Evolutionary conservation across 352 stramenopile genomes (phyloP).

Genomic region (Globisporangium sylvaticum): DNA sequence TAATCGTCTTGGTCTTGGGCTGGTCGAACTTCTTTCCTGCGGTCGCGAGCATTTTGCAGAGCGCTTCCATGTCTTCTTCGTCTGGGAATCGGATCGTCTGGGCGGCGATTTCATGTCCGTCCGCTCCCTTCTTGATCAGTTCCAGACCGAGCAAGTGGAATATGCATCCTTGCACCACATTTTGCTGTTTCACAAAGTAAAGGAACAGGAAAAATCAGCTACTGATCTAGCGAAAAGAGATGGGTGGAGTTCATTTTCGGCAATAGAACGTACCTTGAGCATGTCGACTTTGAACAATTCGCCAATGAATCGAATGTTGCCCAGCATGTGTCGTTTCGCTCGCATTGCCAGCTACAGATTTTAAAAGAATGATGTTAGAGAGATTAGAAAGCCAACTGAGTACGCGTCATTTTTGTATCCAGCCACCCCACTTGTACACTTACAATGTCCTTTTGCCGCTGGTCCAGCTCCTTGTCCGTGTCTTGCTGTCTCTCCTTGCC

Average conservation of each 20-base stretch:
- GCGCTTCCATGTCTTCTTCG: conserved; percentile 78
- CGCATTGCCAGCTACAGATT: conserved; percentile 41
- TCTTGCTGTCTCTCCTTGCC: conserved; percentile 35
- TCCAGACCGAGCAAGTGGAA: conserved; percentile 81
- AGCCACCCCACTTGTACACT: conserved; percentile 4
- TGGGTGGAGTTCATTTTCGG: not conserved
- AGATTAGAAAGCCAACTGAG: not conserved
- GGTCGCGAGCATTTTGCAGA: conserved; percentile 85
- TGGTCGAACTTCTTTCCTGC: conserved; percentile 87
- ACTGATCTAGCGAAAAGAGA: not conserved
- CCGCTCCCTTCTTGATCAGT: conserved; percentile 34
- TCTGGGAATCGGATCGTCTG: conserved; percentile 77
- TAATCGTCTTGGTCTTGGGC: conserved; percentile 64
- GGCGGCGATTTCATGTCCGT: conserved; percentile 41
- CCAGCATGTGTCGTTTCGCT: conserved; percentile 74
- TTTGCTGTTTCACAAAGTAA: conserved; percentile 30
- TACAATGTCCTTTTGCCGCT: conserved; percentile 53
- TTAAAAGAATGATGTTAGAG: not conserved
- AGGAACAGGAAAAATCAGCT: not conserved
- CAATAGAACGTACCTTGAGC: conserved; percentile 49
- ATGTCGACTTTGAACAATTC: conserved; percentile 87
- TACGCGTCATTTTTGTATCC: not conserved
- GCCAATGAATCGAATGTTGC: conserved; percentile 87
- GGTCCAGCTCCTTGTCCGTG: conserved; percentile 36
- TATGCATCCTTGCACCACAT: conserved; percentile 69